Evolutionary conservation across 768 basidiomycete genomes (phyloP).

Genomic region (Lyophyllum atratum): DNA sequence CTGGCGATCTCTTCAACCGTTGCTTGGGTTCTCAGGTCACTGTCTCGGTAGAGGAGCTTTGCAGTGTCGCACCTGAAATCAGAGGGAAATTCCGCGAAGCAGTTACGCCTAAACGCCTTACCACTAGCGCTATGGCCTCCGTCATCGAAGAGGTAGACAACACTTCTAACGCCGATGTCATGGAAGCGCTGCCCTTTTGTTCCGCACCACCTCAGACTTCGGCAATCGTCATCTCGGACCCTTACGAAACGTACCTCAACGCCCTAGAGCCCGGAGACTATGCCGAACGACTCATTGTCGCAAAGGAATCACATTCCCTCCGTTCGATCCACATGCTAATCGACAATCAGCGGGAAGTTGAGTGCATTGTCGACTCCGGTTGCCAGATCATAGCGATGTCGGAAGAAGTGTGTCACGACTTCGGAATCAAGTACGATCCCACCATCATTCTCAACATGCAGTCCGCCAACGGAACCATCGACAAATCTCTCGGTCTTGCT

Average conservation of each 20-base stretch:
- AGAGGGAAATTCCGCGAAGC: not conserved
- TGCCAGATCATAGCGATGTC: conserved; percentile 15
- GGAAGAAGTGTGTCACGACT: conserved; percentile 15
- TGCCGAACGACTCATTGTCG: conserved; percentile 13
- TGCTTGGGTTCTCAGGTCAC: not conserved
- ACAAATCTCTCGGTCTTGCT: conserved; percentile 22
- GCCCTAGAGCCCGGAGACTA: not conserved
- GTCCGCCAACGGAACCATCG: conserved; percentile 21
- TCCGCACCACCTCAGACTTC: not conserved
- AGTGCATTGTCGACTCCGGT: conserved; percentile 5
- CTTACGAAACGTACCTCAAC: not conserved
- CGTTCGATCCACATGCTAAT: conserved; percentile 20
- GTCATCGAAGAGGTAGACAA: not conserved
- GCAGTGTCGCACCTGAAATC: not conserved
- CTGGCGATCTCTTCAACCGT: not conserved
- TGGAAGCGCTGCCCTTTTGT: not conserved
- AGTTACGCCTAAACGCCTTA: not conserved
- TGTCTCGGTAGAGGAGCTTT: not conserved
- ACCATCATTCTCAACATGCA: conserved; percentile 22
- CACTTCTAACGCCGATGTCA: not conserved
- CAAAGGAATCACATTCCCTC: conserved; percentile 23
- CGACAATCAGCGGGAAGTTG: conserved; percentile 17
- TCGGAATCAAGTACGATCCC: conserved; percentile 20
- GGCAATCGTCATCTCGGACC: not conserved
- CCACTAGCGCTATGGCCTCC: not conserved